Evolutionary conservation across 164 flowering plant genomes (phyloP), one percentile per base, ranked within the genome.

Genomic region (Nymphaea thermarum): DNA sequence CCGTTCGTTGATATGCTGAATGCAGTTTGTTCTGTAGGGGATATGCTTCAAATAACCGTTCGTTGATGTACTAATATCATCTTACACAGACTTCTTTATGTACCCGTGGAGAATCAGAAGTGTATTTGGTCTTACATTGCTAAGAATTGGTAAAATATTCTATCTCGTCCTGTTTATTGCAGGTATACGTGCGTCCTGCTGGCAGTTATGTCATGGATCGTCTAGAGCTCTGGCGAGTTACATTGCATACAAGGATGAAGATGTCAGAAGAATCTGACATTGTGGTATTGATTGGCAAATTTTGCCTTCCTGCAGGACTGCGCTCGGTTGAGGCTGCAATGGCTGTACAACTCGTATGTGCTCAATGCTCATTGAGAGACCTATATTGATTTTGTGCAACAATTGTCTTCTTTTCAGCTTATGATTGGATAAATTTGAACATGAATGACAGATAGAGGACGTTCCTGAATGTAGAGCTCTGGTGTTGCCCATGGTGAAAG

Each of bases 101-200:
- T 44, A 15, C 55, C 3, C 11, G 8, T 62, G 12, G 15, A 16
- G 43, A 36, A 11, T 62, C 41, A 25, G 45, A 47, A 41, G 47
- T 10, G 8, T 17, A 51, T 10, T 59, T 44, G 51, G 18, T 67
- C 57, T 53, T 43, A 12, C 8, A 62, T n/a, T 53, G 8, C 43
- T 61, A 15, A 3, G 64, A 43, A 44, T 42, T 5, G 25, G 43
- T 60, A 8, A 42, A 25, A 16, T 42, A 17, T 6, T 11, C 36
- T 44, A 4, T 16, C 66, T 64, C 41, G 15, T 6, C 17, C 6
- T 63, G n/a, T 15, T 12, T 14, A 47, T 45, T 8, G 14, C 66
- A 94, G 98, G 93, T 91, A 8, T 94, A 91, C 81, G 97, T 89
- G 62, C 82, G 97, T 62, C 97, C 96, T 17, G 96, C 98, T 65